These are phyloP conservation scores for Triangularia verruculosa DNA, from an alignment of 2,329 filamentous ascomycete species.

Conservation along the genomic window DNA sequence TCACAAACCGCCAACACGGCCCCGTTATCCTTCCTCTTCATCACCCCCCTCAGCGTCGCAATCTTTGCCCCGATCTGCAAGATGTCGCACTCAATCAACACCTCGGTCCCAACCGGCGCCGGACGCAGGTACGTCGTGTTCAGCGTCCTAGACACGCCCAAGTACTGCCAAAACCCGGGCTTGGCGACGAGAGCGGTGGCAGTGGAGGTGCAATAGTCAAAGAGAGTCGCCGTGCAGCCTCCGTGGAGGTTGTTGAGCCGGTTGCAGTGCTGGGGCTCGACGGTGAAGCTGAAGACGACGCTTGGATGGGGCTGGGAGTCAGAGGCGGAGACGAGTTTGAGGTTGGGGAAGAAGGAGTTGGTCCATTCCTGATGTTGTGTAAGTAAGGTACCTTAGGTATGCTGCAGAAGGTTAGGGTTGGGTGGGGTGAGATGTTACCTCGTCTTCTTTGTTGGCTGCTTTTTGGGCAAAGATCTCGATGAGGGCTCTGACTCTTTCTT, in stretches of 20 bases:
- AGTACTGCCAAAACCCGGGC: constrained; percentile 58
- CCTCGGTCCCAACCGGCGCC: constrained; percentile 47
- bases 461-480: constrained; percentile 12
- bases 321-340: constrained; percentile 41
- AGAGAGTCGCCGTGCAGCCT: constrained; percentile 62
- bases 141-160: constrained; percentile 65
- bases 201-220: constrained; percentile 63
- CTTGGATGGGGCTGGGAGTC: constrained; percentile 36
- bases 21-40: constrained; percentile 53
- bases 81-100: constrained; percentile 56
- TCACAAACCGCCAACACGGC: constrained; percentile 56
- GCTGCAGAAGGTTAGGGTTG: neutral
- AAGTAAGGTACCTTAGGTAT: neutral
- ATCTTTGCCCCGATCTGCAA: constrained; percentile 56
- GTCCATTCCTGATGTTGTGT: constrained; percentile 37
- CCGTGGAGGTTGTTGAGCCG: constrained; percentile 55
- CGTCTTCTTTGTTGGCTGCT: constrained; percentile 9
- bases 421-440: constrained; percentile 10
- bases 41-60: constrained; percentile 50
- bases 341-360: constrained; percentile 39
- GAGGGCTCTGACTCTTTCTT: constrained; percentile 19
- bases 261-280: constrained; percentile 51
- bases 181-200: constrained; percentile 54
- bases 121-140: constrained; percentile 67
- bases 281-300: constrained; percentile 33